Conservation (phyloP, 2,329 filamentous ascomycete species). For the Annulohypoxylon truncatum region DNA sequence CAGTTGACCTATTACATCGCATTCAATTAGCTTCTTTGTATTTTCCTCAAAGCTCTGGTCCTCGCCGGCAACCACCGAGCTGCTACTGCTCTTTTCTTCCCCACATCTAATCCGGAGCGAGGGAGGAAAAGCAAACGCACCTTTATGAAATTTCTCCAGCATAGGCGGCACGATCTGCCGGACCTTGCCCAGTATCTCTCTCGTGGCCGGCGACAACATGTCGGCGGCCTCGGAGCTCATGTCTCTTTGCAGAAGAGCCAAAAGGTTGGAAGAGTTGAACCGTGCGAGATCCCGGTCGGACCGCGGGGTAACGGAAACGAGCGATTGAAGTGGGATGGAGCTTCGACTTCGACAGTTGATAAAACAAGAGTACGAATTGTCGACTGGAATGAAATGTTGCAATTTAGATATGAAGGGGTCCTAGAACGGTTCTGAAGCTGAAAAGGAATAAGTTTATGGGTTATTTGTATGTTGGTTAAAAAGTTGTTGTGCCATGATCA, state of each 20-base stretch:
- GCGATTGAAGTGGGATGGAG: neutral
- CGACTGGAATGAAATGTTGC: neutral
- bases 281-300: constrained; percentile 1
- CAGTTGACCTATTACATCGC: constrained; percentile 75
- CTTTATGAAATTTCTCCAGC: constrained; percentile 96
- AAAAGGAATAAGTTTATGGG: neutral
- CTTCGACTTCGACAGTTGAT: neutral
- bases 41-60: neutral
- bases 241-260: neutral
- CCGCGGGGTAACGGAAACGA: neutral
- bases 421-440: neutral
- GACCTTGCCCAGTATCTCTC: constrained; percentile 81
- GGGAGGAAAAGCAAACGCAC: constrained; percentile 57
- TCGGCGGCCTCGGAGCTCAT: constrained; percentile 51
- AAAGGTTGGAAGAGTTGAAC: neutral
- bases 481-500: constrained; percentile 23
- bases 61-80: neutral
- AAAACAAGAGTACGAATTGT: neutral
- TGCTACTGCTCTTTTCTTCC: neutral
- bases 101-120: neutral
- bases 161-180: constrained; percentile 93
- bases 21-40: neutral
- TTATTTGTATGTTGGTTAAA: constrained; percentile 11
- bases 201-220: constrained; percentile 75
- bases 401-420: neutral